Evolutionary conservation across 352 stramenopile species (phyloP), one percentile per base, ranked within the genome.

Genomic region (Phytophthora uliginosa): DNA sequence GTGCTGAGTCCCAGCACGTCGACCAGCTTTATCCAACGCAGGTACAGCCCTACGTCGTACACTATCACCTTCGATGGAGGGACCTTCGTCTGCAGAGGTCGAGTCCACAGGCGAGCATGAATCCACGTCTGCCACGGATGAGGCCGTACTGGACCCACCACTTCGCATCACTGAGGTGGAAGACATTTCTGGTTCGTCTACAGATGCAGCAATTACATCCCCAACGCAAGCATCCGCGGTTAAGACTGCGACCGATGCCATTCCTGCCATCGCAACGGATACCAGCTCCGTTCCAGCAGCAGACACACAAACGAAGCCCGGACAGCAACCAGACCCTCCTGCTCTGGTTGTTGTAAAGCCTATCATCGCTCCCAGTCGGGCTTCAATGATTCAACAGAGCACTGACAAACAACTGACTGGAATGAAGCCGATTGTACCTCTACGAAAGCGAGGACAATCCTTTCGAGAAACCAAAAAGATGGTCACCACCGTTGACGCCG

Each of bases 381-480:
- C 52, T 45, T 66, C 65, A 47, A 34, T 66, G 18, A 67, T 36
- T 17, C 20, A 60, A 33, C 71, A 70, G 24, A 58, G 34, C 18
- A 73, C 70, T 42, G 86, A 82, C 20, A 83, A 70, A 34, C 82
- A 81, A 22, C 73, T 90, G 59, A 65, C 69, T 0, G 86, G 86
- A 0, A 63, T 93, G 22, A 92, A 87, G 59, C 85, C 86, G 8
- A 80, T 88, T 33, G 72, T 91, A 4, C 76, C 83, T 0, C 28
- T 93, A 57, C 82, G 80, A 12, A 92, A 92, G 61, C 82, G 87
- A 10, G 85, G 86, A 0, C 69, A 86, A 59, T 95, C 87, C 6
- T 95, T 95, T 45, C 76, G 76, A 57, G 88, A 94, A 66, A 93
- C 85, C 13, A 83, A 70, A 33, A 89, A 62, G 1, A 87, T 95